Evolutionary conservation across 441 rosid species (phyloP), one percentile per base, ranked within the genome.

Genomic region (Eruca vesicaria): DNA sequence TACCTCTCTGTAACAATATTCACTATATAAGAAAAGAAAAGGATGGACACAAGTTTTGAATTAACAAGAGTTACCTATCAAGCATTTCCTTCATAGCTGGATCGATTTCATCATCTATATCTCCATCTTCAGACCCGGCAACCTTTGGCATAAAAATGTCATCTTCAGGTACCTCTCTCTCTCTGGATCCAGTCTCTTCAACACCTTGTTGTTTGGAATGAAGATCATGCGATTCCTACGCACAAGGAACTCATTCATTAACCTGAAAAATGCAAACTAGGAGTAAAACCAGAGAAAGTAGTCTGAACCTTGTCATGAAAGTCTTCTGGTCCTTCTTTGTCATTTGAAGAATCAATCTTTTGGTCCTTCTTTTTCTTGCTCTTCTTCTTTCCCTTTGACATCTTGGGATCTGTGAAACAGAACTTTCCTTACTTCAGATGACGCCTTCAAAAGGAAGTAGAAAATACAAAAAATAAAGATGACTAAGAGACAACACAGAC

Each of bases 81-180:
- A 94, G 76, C 86, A 84, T 74, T 81, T 89, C 97, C 79, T 71
- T 89, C 81, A 87, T 65, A 78, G 90, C 97, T 48, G 97, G 98
- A 83, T 94, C 97, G 69, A 94, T 84, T 78, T 88, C 97, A 74
- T 94, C 97, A 82, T 93, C 96, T 23, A 87, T 59, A 70, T 86
- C 89, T 71, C 71, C 86, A 75, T 91, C 96, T 67, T 87, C 96
- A 83, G 78, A 80, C 52, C 80, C 90, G 35, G 78, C 35, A 15
- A 7, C 64, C 63, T 85, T 87, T 18, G 82, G 70, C 10, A 82
- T 74, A 67, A 82, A 81, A 32, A 78, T 74, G 38, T 69, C 88
- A 80, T 75, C 88, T 60, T 80, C 35, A 9, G 2, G 9, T 32
- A 32, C 35, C 35, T 32, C 80, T 67, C 81, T 75, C 52, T 73